Evolutionary conservation across 163 green algal genomes (phyloP).

Genomic region (Prototheca cutis): DNA sequence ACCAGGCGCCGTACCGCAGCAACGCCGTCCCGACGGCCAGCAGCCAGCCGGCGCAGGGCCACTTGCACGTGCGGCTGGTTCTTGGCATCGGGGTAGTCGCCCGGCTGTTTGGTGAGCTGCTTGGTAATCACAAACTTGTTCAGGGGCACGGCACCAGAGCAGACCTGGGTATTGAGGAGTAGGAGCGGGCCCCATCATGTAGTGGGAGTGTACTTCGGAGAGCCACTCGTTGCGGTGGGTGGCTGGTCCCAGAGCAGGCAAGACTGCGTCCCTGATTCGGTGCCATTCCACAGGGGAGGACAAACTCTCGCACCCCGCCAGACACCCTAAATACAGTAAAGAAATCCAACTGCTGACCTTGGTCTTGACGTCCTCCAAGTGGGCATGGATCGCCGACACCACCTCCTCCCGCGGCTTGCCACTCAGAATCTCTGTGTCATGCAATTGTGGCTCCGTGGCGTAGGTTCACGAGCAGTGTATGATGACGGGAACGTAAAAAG

Average conservation of each 20-base stretch:
- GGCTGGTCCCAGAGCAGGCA: no score
- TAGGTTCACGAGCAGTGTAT: no score
- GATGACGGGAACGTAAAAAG: no score
- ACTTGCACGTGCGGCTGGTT: conserved; percentile 94
- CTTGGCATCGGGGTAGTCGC: conserved; percentile 92
- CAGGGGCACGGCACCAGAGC: conserved; percentile 41
- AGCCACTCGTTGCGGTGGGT: no score
- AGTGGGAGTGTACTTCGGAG: no score
- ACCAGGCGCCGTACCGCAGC: conserved; percentile 44
- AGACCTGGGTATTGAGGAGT: no score
- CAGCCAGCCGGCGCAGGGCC: conserved; percentile 62
- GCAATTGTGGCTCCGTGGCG: no score
- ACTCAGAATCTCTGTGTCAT: conserved; percentile 83
- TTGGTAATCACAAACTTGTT: conserved; percentile 94
- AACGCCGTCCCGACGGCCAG: conserved; percentile 68
- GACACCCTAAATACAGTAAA: no score
- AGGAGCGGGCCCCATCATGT: no score
- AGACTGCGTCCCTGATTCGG: no score
- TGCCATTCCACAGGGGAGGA: no score
- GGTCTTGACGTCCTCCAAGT: conserved; percentile 35
- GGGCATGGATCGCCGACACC: conserved; percentile 56
- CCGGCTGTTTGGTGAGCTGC: conserved; percentile 86
- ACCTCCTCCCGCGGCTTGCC: conserved; percentile 62
- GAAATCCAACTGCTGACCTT: conserved; percentile 19
- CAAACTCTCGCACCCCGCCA: no score